These are phyloP conservation scores for Dendrothele bispora DNA, from an alignment of 768 basidiomycete genomes.

Conservation along the genomic window DNA sequence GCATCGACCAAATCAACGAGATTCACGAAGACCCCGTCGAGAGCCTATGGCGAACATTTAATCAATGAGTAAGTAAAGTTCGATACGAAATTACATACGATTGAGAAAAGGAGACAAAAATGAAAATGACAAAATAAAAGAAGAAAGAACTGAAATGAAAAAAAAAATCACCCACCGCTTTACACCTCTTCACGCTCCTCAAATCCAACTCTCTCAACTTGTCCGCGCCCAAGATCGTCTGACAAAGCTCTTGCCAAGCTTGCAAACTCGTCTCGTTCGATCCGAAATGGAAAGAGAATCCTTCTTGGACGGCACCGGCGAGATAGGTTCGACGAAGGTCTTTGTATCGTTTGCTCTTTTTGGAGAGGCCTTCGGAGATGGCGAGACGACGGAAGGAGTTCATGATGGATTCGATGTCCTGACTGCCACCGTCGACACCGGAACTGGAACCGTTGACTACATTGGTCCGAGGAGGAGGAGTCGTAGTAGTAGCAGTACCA, in stretches of 20 bases:
- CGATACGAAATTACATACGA: too few species aligned
- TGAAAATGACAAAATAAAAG: too few species aligned
- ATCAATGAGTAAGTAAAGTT: neutral
- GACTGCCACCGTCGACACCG: neutral
- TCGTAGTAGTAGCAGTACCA: too few species aligned
- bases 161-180: neutral
- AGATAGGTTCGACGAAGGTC: neutral
- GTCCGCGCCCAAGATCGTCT: neutral
- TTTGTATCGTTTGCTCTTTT: constrained; percentile 5
- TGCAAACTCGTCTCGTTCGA: neutral
- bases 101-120: too few species aligned
- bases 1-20: constrained; percentile 15
- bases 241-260: neutral
- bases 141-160: too few species aligned
- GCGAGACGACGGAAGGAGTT: neutral
- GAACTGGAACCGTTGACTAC: neutral
- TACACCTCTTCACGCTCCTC: neutral
- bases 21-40: constrained; percentile 16
- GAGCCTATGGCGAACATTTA: constrained; percentile 4
- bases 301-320: neutral
- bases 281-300: neutral
- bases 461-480: too few species aligned
- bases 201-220: neutral
- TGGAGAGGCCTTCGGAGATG: neutral
- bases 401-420: neutral